These are phyloP conservation scores for Zygoascus meyerae DNA, from an alignment of 1,139 yeast species.

Conservation along the genomic window DNA sequence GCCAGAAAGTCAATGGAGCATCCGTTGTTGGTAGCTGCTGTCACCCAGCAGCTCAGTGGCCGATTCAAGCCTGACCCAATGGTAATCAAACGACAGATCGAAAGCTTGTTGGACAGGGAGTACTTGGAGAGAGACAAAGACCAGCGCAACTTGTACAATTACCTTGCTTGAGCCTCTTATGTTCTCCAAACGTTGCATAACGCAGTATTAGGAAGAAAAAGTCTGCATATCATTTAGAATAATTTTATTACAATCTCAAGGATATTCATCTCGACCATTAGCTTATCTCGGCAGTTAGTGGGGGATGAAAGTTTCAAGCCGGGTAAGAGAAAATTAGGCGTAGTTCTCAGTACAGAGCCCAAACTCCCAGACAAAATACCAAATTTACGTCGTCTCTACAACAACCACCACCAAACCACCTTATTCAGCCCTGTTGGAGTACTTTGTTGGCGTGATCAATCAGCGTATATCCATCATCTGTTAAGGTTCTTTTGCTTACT, in stretches of 20 bases:
- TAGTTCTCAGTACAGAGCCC: conserved; percentile 1
- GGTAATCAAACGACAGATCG: conserved; percentile 72
- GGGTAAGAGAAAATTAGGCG: conserved; percentile 4
- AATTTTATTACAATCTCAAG: background rate
- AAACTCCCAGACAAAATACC: conserved; percentile 1
- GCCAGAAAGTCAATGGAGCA: conserved; percentile 52
- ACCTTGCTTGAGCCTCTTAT: conserved; percentile 46
- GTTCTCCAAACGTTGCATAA: background rate
- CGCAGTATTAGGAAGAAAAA: background rate
- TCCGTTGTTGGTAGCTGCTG: conserved; percentile 60
- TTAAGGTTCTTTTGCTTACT: conserved; percentile 8
- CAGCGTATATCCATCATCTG: conserved; percentile 8
- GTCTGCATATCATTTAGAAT: background rate
- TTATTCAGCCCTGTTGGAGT: conserved; percentile 9
- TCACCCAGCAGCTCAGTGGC: conserved; percentile 53
- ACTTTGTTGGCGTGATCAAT: conserved; percentile 1
- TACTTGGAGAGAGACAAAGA: conserved; percentile 69
- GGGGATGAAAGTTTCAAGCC: conserved; percentile 5
- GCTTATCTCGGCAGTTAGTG: background rate
- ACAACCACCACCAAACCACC: conserved; percentile 10
- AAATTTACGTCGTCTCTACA: conserved; percentile 4
- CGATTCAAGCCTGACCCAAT: conserved; percentile 67
- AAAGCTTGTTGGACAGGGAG: conserved; percentile 74
- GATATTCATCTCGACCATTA: background rate
- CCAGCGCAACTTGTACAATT: conserved; percentile 59